Evolutionary conservation across 164 flowering plant genomes (phyloP), one percentile per base, ranked within the genome.

Genomic region (Echeveria elegans): DNA sequence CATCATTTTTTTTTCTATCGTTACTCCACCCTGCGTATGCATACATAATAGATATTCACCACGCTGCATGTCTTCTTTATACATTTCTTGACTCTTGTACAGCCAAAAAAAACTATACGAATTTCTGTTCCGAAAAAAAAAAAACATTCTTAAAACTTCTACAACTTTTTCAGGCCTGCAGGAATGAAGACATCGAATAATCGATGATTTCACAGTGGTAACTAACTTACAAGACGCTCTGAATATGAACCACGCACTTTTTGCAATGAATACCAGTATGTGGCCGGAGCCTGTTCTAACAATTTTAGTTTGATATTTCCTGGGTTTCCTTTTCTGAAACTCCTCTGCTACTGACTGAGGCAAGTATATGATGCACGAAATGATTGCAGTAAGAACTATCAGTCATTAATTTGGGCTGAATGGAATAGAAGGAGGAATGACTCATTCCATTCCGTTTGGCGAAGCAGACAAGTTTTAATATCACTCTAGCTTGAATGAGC

Each of bases 81-180:
- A n/a, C n/a, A n/a, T n/a, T 56, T 56, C 61, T 28, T 28, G 18
- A 6, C 61, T 2, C 6, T 19, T 28, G 61, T 56, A 15, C 15
- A 56, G 61, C 32, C 61, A 56, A n/a, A 14, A n/a, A n/a, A n/a
- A n/a, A n/a, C n/a, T n/a, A 56, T 32, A 53, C 1, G n/a, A n/a
- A n/a, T 23, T 12, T 28, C 61, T 18, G 61, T 68, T 73, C 68
- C 80, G 66, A 90, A 76, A 67, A 89, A n/a, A n/a, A n/a, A n/a
- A n/a, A n/a, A n/a, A 90, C 18, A 53, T 10, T 77, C 85, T 79
- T 75, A 94, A 71, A 59, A 92, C 90, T 18, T 78, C 90, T 52
- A 88, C 85, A 38, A 94, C 96, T 83, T 91, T 94, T 86, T 94
- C 98, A 32, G 98, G 98, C 98, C 98, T 94, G 89, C 63, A 24